These are phyloP conservation scores for Cercospora zeae-maydis DNA, from an alignment of 2,329 filamentous ascomycete species.

Conservation along the genomic window DNA sequence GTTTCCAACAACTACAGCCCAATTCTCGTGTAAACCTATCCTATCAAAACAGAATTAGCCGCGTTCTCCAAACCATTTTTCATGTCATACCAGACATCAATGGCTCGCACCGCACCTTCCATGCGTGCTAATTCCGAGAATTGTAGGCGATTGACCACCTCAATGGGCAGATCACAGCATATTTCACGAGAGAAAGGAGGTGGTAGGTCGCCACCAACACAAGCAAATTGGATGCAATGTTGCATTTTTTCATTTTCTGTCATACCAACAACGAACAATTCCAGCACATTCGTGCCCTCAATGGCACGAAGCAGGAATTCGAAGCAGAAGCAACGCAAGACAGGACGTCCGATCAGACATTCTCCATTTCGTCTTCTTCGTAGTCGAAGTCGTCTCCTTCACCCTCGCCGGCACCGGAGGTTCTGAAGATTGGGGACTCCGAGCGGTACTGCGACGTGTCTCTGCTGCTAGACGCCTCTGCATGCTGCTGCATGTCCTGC, in stretches of 20 bases:
- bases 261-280: neutral
- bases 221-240: neutral
- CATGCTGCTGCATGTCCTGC: neutral
- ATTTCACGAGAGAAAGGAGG: neutral
- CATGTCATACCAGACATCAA: neutral
- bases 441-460: neutral
- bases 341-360: neutral
- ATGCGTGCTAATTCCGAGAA: neutral
- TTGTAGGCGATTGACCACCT: neutral
- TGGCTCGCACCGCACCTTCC: neutral
- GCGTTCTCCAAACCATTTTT: neutral
- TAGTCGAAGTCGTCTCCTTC: conserved; percentile 1
- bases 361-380: neutral
- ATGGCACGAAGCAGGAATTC: neutral
- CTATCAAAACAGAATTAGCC: neutral
- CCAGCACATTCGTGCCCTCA: neutral
- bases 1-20: neutral
- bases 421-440: conserved; percentile 7
- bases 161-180: neutral
- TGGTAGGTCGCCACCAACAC: neutral
- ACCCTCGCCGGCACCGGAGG: conserved; percentile 5
- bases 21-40: neutral
- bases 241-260: neutral
- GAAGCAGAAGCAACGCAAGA: neutral
- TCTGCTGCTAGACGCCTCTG: neutral